Conservation (phyloP, 768 basidiomycete species). For the Kwoniella newhampshirensis region DNA sequence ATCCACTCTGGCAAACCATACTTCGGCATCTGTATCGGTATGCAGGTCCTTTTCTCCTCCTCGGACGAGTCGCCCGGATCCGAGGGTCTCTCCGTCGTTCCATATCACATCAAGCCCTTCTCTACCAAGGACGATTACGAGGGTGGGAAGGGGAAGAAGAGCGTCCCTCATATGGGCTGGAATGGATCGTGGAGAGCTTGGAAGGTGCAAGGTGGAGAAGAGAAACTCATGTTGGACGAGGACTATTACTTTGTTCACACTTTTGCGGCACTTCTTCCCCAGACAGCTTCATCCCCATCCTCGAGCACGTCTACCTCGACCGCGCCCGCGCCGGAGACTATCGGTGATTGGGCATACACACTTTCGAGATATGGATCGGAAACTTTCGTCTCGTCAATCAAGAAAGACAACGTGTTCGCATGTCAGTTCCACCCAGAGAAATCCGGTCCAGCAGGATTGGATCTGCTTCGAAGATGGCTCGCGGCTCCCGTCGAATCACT, state of each 20-base stretch:
- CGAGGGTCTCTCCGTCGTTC: slow-evolving; percentile 79
- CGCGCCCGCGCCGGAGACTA: background rate
- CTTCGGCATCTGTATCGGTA: slow-evolving; percentile 92
- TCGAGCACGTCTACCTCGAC: background rate
- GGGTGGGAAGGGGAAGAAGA: slow-evolving; percentile 59
- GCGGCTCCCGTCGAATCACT: slow-evolving; percentile 45
- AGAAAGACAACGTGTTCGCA: slow-evolving; percentile 79
- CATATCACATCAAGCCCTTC: slow-evolving; percentile 76
- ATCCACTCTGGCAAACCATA: slow-evolving; percentile 86
- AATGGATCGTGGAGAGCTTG: slow-evolving; percentile 65
- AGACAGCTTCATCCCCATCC: slow-evolving; percentile 54
- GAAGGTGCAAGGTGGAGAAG: slow-evolving; percentile 58
- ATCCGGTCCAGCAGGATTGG: slow-evolving; percentile 81
- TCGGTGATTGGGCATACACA: slow-evolving; percentile 75
- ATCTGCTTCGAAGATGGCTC: slow-evolving; percentile 78
- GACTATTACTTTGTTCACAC: slow-evolving; percentile 98
- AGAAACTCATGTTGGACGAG: slow-evolving; percentile 51
- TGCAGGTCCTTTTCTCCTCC: slow-evolving; percentile 89
- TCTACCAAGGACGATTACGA: slow-evolving; percentile 47
- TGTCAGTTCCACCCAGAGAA: slow-evolving; percentile 99
- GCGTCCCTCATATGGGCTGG: slow-evolving; percentile 99
- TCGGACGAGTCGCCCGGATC: slow-evolving; percentile 72
- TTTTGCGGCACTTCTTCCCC: slow-evolving; percentile 57
- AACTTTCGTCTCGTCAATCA: slow-evolving; percentile 80
- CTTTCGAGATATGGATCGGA: slow-evolving; percentile 94